A percentile compares a stretch with the other conserved stretches of the same genome.
These are phyloP conservation scores for Schizothecium vesticola DNA, from an alignment of 495 filamentous ascomycete species.

Conservation along the genomic window DNA sequence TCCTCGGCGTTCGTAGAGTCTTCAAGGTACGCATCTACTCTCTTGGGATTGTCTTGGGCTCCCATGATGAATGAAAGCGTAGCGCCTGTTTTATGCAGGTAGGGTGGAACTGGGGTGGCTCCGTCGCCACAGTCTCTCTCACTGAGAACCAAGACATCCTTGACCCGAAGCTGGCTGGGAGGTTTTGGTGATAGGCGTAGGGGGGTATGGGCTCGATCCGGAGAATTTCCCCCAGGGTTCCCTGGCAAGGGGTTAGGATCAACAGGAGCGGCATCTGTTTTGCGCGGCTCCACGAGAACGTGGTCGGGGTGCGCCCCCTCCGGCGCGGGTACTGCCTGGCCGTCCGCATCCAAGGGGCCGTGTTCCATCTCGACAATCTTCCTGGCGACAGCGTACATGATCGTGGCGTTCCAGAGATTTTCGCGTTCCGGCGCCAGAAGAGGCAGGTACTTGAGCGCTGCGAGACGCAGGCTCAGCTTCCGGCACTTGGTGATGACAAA, in stretches of 20 bases:
- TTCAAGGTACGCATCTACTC: not conserved
- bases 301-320: not conserved
- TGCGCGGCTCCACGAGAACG: not conserved
- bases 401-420: slow-evolving; percentile 27
- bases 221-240: not conserved
- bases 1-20: not conserved
- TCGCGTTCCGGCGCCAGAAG: slow-evolving; percentile 19
- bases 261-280: not conserved
- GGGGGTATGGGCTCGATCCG: not conserved
- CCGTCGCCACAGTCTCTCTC: not conserved
- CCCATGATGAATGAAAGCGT: not conserved
- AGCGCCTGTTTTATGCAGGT: not conserved
- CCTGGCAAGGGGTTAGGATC: not conserved
- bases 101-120: not conserved
- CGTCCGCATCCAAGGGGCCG: slow-evolving; percentile 11
- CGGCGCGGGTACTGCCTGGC: too few relatives aligned
- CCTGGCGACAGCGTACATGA: slow-evolving; percentile 23
- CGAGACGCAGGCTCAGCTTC: slow-evolving; percentile 31
- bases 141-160: not conserved
- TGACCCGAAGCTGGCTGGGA: not conserved
- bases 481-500: slow-evolving; percentile 43
- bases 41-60: not conserved
- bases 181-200: not conserved
- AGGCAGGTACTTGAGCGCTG: slow-evolving; percentile 27
- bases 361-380: slow-evolving; percentile 34